Percentiles rank a stretch among this genome's conserved stretches.
phyloP scores from a whole-genome alignment of 148 eudicot genomes.

The Camellia japonica region DNA sequence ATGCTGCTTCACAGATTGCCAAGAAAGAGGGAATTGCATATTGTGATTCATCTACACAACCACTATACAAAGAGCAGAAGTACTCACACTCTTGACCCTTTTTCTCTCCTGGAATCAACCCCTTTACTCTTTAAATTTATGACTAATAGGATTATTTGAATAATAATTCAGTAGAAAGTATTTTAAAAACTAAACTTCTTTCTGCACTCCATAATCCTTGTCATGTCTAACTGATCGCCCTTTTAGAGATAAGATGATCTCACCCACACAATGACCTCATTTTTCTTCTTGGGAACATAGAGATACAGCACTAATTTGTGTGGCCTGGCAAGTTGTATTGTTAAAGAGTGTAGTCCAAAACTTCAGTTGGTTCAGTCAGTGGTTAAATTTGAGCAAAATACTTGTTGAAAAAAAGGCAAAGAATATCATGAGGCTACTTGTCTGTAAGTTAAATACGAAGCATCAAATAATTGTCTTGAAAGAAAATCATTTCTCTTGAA shows the following conservation, averaged over 20 bases:
- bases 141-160: too few species aligned
- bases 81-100: too few species aligned
- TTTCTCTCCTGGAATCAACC: too few species aligned
- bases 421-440: background rate
- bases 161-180: too few species aligned
- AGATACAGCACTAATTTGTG: background rate
- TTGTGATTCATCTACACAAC: background rate
- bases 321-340: background rate
- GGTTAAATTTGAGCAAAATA: background rate
- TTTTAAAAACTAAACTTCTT: too few species aligned
- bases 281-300: background rate
- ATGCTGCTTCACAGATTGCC: background rate
- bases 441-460: background rate
- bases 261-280: too few species aligned
- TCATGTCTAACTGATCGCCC: too few species aligned
- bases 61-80: background rate
- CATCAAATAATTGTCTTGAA: background rate
- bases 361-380: background rate
- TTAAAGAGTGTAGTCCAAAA: background rate
- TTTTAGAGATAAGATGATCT: too few species aligned
- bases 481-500: background rate
- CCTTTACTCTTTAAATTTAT: too few species aligned
- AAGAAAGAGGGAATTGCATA: background rate
- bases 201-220: too few species aligned
- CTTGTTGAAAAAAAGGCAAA: background rate